A percentile compares a stretch with the other conserved stretches of the same genome.
These are phyloP conservation scores for Pythium pyrilobum DNA, from an alignment of 352 stramenopile species.

Conservation along the genomic window DNA sequence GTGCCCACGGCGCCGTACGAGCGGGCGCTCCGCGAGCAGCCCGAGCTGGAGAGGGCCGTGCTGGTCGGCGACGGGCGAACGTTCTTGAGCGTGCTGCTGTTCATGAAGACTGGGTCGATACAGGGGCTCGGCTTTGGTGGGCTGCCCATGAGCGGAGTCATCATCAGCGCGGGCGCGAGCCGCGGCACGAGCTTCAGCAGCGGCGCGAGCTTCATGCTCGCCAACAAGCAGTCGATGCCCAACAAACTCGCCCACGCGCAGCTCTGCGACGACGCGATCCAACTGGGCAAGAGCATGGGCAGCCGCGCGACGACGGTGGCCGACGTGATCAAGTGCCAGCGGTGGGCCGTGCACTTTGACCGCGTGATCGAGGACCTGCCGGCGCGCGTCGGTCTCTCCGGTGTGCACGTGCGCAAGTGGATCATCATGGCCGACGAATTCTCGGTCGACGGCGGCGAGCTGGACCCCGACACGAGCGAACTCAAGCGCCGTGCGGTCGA, in stretches of 20 bases:
- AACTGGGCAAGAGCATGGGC: constrained; percentile 14
- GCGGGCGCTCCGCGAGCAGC: constrained; percentile 37
- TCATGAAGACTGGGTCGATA: constrained; percentile 51
- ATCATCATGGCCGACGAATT: constrained; percentile 71
- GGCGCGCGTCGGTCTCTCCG: constrained; percentile 40
- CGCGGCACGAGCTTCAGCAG: constrained; percentile 15
- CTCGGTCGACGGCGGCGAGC: constrained; percentile 55
- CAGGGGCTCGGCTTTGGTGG: not conserved
- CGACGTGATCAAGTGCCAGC: constrained; percentile 62
- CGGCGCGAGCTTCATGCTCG: constrained; percentile 12
- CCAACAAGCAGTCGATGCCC: not conserved
- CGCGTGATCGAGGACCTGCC: constrained; percentile 47
- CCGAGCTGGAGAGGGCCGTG: constrained; percentile 60
- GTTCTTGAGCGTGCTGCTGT: constrained; percentile 73
- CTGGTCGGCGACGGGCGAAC: constrained; percentile 61
- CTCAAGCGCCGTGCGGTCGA: constrained; percentile 60
- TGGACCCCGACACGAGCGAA: constrained; percentile 60
- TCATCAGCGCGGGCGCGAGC: not conserved
- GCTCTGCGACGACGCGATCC: constrained; percentile 44
- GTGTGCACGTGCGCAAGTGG: constrained; percentile 71
- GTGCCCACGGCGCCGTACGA: constrained; percentile 64
- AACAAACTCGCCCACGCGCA: constrained; percentile 1
- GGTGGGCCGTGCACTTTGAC: constrained; percentile 77
- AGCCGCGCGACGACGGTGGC: constrained; percentile 35
- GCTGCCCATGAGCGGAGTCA: not conserved